These are phyloP conservation scores for Globisporangium heterothallicum DNA, from an alignment of 352 stramenopile species.

Conservation along the genomic window DNA sequence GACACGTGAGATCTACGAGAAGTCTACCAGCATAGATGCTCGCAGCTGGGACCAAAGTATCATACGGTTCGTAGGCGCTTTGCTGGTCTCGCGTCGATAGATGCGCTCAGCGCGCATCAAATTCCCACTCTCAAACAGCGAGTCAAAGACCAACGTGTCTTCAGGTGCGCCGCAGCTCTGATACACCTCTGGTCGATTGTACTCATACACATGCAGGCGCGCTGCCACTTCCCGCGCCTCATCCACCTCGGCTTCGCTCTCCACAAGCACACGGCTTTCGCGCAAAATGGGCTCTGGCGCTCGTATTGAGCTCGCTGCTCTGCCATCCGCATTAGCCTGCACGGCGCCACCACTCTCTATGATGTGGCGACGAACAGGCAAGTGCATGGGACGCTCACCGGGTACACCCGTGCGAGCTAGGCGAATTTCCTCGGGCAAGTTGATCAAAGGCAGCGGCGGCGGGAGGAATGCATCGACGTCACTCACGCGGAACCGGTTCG, in stretches of 20 bases:
- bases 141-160: constrained; percentile 67
- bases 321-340: constrained; percentile 2
- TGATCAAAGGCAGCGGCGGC: constrained; percentile 53
- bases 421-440: constrained; percentile 41
- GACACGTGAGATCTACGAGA: background rate
- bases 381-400: constrained; percentile 27
- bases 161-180: constrained; percentile 25
- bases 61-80: constrained; percentile 6
- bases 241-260: constrained; percentile 28
- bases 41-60: no score
- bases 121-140: constrained; percentile 76
- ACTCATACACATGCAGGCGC: constrained; percentile 62
- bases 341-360: constrained; percentile 11
- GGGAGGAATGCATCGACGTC: constrained; percentile 35
- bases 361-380: constrained; percentile 44
- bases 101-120: constrained; percentile 56
- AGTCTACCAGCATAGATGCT: background rate
- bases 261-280: constrained; percentile 34
- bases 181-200: constrained; percentile 50
- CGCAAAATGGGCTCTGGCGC: constrained; percentile 37
- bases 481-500: constrained; percentile 20
- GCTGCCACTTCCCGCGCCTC: constrained; percentile 20
- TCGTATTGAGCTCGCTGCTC: background rate
- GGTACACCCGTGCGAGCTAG: constrained; percentile 35
- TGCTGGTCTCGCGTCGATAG: constrained; percentile 21